Evolutionary conservation across 108 stramenopile species (phyloP).

Genomic region (Nannochloropsis granulata): DNA sequence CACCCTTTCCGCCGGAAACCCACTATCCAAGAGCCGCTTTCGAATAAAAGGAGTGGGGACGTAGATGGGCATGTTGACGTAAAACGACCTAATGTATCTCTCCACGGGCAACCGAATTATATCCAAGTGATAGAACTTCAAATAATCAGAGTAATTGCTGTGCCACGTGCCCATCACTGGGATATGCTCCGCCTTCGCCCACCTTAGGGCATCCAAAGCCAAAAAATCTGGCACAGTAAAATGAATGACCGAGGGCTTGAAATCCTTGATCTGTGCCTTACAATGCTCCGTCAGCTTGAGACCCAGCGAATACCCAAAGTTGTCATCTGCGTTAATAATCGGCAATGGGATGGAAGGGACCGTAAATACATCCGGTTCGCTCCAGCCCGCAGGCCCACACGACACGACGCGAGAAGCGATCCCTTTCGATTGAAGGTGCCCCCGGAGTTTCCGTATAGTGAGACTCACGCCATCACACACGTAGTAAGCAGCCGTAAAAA

Average conservation of each 20-base stretch:
- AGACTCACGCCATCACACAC: constrained; percentile 18
- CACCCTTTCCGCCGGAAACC: constrained; percentile 22
- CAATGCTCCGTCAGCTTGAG: background rate
- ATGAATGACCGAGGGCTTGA: constrained; percentile 8
- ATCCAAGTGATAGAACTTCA: constrained; percentile 27
- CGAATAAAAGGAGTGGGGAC: constrained; percentile 51
- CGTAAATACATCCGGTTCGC: background rate
- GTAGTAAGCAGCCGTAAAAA: constrained; percentile 16
- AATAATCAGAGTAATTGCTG: constrained; percentile 50
- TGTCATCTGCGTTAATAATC: background rate
- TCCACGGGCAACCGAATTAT: constrained; percentile 15
- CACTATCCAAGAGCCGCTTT: constrained; percentile 30
- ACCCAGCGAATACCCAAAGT: constrained; percentile 8
- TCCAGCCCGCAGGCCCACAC: background rate
- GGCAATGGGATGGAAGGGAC: constrained; percentile 11
- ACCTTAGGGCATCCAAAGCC: constrained; percentile 7
- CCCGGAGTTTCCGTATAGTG: constrained; percentile 12
- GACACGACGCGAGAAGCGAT: background rate
- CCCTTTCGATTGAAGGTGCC: background rate
- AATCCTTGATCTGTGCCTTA: background rate
- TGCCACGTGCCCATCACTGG: constrained; percentile 45
- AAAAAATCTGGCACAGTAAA: constrained; percentile 24
- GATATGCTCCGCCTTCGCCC: constrained; percentile 2
- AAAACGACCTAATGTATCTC: constrained; percentile 41
- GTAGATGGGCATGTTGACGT: constrained; percentile 45